These are phyloP conservation scores for Chloranthus sessilifolius DNA, from an alignment of 164 flowering plant species.

Conservation along the genomic window DNA sequence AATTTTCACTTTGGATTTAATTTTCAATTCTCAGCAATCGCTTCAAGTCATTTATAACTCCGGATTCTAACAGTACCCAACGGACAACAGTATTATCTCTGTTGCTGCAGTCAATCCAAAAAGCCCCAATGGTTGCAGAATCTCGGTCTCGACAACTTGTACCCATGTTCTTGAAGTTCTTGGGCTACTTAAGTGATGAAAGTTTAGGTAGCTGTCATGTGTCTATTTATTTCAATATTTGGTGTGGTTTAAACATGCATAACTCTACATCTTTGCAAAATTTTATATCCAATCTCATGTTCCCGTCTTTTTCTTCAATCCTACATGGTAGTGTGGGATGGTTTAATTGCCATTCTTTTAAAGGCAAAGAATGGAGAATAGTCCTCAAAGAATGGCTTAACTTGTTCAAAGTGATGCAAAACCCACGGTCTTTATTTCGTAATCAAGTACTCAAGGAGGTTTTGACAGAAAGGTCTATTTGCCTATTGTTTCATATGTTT, in stretches of 20 bases:
- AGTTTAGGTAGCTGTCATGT: conserved; percentile 31
- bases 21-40: conserved; percentile 48
- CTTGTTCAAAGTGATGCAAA: conserved; percentile 61
- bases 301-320: conserved; percentile 1
- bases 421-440: conserved; percentile 46
- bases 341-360: conserved; percentile 35
- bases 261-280: neutral
- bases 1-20: too few species aligned
- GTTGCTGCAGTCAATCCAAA: conserved; percentile 75
- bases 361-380: conserved; percentile 74
- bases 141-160: conserved; percentile 55
- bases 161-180: conserved; percentile 66
- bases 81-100: conserved; percentile 40
- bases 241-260: neutral
- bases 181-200: conserved; percentile 54
- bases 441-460: conserved; percentile 59
- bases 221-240: neutral
- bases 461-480: conserved; percentile 58
- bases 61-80: conserved; percentile 54
- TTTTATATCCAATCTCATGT: neutral
- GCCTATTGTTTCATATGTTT: neutral
- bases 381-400: conserved; percentile 84
- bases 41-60: conserved; percentile 35
- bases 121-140: conserved; percentile 44
- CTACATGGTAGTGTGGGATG: conserved; percentile 46